Evolutionary conservation across 345 rosid genomes (phyloP), one percentile per base, ranked within the genome.

Genomic region (Balakata baccata): DNA sequence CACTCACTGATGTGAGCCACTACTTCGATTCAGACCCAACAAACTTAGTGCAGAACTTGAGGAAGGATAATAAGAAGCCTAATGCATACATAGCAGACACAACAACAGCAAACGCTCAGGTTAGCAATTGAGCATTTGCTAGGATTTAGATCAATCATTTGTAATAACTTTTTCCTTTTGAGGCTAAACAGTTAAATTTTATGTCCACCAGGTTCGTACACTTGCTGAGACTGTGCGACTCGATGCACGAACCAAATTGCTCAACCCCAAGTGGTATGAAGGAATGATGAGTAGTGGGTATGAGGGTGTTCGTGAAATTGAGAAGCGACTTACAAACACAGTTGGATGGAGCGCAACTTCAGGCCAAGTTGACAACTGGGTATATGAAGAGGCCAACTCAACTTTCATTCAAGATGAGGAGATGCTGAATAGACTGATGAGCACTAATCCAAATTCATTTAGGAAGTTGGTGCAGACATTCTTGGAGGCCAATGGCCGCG

Each of bases 311-410:
- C 91, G 98, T 0, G 99, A 95, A 79, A 95, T 95, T 22, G 98
- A 95, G 89, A 95, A 95, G 86, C 81, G 99, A 74, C 89, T 95
- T 8, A 88, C 97, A 3, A 92, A 95, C 67, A 95, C 97, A 0
- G 99, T 95, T 4, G 99, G 99, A 66, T 95, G 99, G 99, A 95
- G 98, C 80, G 99, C 98, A 69, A 95, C 99, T 0, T 95, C 98
- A 0, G 98, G 99, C 43, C 98, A 95, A 80, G 99, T 95, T 2
- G 99, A 95, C 84, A 92, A 95, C 76, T 92, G 98, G 98, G 99
- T 92, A 0, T 91, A 95, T 22, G 98, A 95, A 41, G 99, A 95
- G 73, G 99, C 98, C 8, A 95, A 92, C 88, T 25, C 98, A 8
- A 95, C 99, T 2, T 95, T 95, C 87, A 88, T 95, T 60, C 76